Base-by-base conservation (phyloP, 129 eudicot species). In the Flaveria brownii region DNA sequence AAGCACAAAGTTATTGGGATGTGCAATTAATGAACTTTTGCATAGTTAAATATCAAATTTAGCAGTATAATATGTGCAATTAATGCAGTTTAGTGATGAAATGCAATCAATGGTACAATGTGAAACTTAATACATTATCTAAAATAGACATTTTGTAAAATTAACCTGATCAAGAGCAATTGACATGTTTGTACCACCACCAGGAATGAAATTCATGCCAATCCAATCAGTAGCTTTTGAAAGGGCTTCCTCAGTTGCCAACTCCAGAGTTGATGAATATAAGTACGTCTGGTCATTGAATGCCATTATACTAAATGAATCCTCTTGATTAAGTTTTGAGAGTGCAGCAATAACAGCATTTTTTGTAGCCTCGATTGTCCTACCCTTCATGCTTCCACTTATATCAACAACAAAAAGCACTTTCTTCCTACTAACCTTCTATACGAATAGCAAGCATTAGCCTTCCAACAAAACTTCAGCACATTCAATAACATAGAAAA, bases 321-420 rank as follows among this genome's bases (percentile, higher is more conserved):
- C 99, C 56, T 77, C 79, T 47, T 84, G 85, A 50, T 82, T 84
- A 77, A 94, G 94, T 78, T 89, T 85, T 55, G 85, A 82, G 9
- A 94, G 78, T 60, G 91, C 87, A 39, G 87, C 72, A 70, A 77
- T 62, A 36, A 91, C 82, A 1, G 90, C 97, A 77, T 15, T 91
- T 84, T 89, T 94, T 76, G 93, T 86, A 78, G 87, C 93, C 63
- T 91, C 97, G 54, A 94, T 83, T 55, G 87, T 90, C 78, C 87
- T 91, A 46, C 96, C 99, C 69, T 64, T 81, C 99, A 94, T 94
- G 88, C 99, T 94, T 75, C 90, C 92, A 80, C 99, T 94, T 74
- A 88, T 89, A 81, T 94, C 99, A 79, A 94, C 91, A 36, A 86
- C 85, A 86, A 85, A 91, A 49, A 91, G 80, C 74, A 94, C 85